Evolutionary conservation across 192 early-diverging fungal species (phyloP), one percentile per base, ranked within the genome.

Genomic region (Mortierella claussenii): DNA sequence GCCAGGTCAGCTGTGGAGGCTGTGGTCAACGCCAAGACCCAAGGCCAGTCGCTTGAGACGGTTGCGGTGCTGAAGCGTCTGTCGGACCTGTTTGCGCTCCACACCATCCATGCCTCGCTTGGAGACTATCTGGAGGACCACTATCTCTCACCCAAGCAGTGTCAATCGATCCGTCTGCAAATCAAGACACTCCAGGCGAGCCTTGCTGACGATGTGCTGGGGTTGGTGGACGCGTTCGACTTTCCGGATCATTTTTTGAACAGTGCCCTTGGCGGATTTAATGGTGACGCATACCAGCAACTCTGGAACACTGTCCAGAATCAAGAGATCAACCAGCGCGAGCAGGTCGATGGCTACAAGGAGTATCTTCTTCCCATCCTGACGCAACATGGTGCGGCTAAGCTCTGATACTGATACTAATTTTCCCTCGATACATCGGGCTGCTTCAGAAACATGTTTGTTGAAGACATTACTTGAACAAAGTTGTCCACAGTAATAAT

Each of bases 181-280:
- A 80, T 87, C 55, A 83, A 86, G 13, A 60, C 47, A 6, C 47
- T 83, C 11, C 82, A 92, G 27, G 73, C 80, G 21, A 68, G 81
- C 1, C 57, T 96, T 3, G 79, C 89, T 23, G 81, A 80, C 20
- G 85, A 95, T 67, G 90, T 88, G 2, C 82, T 95, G 21, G 82
- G 87, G 0, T 82, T 94, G 33, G 87, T 89, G n/a, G 94, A 94
- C 49, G 85, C 90, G 3, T 94, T 90, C 82, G 89, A 83, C 20
- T 83, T 90, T 34, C 62, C 86, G 0, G 94, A 94, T 55, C 80
- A 85, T 20, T 69, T 80, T 11, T 80, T 96, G 27, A 85, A 87
- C 62, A 90, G 88, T 48, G 88, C 91, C 10, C 74, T 96, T 36
- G 94, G 89, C 1, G 70, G 83, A 27, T 78, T 76, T 15, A 90